A percentile compares a stretch with the other conserved stretches of the same genome.
Conservation (phyloP, 2,329 filamentous ascomycete genomes). For the Passalora sequoiae region DNA sequence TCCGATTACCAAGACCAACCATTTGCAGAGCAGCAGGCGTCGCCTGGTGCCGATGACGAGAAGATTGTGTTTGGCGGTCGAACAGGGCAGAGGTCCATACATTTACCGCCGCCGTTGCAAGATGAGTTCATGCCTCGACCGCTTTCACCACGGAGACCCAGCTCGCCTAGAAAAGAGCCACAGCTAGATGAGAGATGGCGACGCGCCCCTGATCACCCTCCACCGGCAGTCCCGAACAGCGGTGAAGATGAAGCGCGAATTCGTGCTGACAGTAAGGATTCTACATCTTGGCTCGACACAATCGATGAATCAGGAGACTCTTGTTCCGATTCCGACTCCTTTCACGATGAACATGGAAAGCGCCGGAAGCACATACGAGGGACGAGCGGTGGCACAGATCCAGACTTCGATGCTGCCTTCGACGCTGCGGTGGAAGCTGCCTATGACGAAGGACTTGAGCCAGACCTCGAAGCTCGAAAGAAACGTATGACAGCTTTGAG, state of each 20-base stretch:
- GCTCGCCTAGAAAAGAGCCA: conserved; percentile 40
- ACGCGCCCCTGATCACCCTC: conserved; percentile 10
- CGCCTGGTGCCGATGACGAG: conserved; percentile 9
- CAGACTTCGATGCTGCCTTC: conserved; percentile 87
- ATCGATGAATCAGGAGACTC: conserved; percentile 83
- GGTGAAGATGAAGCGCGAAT: conserved; percentile 4
- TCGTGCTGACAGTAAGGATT: conserved; percentile 23
- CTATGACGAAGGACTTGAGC: conserved; percentile 86
- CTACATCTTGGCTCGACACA: conserved; percentile 45
- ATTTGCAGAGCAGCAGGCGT: conserved; percentile 1
- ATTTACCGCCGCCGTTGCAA: conserved; percentile 34
- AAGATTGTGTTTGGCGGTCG: conserved; percentile 1
- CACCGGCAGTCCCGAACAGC: neutral
- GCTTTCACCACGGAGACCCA: conserved; percentile 59
- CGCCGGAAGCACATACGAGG: conserved; percentile 65
- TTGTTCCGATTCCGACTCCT: conserved; percentile 66
- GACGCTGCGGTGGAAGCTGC: conserved; percentile 95
- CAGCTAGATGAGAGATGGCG: conserved; percentile 16
- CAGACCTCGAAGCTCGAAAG: conserved; percentile 50
- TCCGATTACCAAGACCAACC: conserved; percentile 4
- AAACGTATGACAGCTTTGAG: conserved; percentile 24
- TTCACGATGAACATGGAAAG: conserved; percentile 56
- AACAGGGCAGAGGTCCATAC: conserved; percentile 10
- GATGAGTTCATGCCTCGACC: conserved; percentile 62
- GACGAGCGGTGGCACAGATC: conserved; percentile 68